Percentiles rank a stretch among this genome's conserved stretches.
These are phyloP conservation scores for Neurospora sp. DNA, from an alignment of 2,329 filamentous ascomycete genomes.

Conservation along the genomic window DNA sequence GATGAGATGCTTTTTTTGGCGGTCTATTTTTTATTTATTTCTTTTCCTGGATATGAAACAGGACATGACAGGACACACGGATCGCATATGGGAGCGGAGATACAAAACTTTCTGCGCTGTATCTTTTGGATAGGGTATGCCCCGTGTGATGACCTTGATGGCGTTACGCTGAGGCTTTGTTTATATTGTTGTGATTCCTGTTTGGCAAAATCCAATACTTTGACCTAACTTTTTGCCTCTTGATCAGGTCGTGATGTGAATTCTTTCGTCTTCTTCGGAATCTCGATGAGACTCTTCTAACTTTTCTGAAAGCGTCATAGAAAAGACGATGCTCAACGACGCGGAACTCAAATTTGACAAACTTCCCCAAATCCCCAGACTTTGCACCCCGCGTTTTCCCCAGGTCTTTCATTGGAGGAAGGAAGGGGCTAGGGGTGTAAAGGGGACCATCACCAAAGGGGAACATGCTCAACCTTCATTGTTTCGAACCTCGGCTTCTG, in stretches of 20 bases:
- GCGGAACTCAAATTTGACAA: background rate
- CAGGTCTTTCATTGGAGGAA: background rate
- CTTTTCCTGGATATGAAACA: background rate
- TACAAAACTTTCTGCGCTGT: background rate
- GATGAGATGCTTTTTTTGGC: slow-evolving; percentile 56
- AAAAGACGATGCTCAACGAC: background rate
- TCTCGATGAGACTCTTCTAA: background rate
- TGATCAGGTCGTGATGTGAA: background rate
- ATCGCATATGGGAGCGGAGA: background rate
- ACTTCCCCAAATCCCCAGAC: background rate
- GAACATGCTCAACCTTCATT: background rate
- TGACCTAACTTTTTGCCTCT: background rate
- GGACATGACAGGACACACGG: background rate
- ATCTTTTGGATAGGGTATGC: background rate
- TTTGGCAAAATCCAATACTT: background rate
- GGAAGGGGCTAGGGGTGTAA: background rate
- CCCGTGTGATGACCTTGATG: background rate
- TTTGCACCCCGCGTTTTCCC: background rate
- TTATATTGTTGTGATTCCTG: background rate
- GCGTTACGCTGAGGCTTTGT: background rate
- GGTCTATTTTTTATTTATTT: background rate
- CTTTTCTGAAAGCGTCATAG: background rate
- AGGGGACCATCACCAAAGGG: background rate
- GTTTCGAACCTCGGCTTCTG: background rate
- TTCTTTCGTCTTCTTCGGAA: background rate